Evolutionary conservation across 352 stramenopile species (phyloP), one percentile per base, ranked within the genome.

Genomic region (Achlya hypogyna): DNA sequence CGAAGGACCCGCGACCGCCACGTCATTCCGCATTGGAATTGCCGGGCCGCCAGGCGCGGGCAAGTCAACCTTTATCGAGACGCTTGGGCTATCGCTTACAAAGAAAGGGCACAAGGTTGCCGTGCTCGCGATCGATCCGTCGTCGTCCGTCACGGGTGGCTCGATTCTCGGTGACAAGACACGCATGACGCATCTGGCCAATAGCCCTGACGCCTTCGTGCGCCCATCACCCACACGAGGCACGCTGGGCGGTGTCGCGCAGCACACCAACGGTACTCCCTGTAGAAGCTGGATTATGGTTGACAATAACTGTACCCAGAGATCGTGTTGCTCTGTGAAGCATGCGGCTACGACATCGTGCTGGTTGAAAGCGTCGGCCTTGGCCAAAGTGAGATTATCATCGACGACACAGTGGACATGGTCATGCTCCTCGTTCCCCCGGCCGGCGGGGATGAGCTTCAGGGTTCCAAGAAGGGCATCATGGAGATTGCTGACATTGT

Each of bases 81-180:
- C 82, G n/a, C 77, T 99, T 22, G 95, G 94, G 4, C 79, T 85
- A 51, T 82, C 92, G 53, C 77, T 98, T 42, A 87, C 96, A 9
- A 75, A 77, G 8, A 75, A 84, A 32, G 75, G 78, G 23, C 86
- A 91, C 70, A 93, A 94, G 68, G 78, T 99, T 5, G 96, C 96
- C 0, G 96, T 99, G 18, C 78, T 99, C 52, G 95, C 93, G 45
- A 96, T 99, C 67, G 97, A 99, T 84, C 97, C 96, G 42, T 98
- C 93, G n/a, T 98, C 92, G 2, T 89, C 84, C 40, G 74, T 92
- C 27, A 97, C 91, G 6, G 96, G 97, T 14, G 97, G 96, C 14
- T 98, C 91, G 28, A 98, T 99, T 62, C 78, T 99, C 4, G 96
- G 97, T 22, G 97, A 99, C 75, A 99, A 99, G 71, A 99, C 97